Evolutionary conservation across 768 basidiomycete species (phyloP), one percentile per base, ranked within the genome.

Genomic region (Galerina marginata): DNA sequence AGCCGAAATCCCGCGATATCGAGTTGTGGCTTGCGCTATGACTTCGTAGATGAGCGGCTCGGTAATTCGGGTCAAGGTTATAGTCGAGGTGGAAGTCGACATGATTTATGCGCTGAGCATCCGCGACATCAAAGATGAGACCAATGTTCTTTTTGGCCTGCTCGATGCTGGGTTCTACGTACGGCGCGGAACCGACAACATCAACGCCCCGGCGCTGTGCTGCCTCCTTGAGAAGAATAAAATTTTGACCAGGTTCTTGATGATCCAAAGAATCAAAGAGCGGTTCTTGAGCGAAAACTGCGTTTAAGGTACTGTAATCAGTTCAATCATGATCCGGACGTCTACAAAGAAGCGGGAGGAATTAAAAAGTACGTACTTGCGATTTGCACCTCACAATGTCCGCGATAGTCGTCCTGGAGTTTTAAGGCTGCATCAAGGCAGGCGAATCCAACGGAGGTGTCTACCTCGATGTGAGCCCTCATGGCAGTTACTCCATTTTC

Each of bases 41-140:
- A 87, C 79, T 67, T 82, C 78, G 74, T 83, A 83, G 23, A 87
- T 81, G 62, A 88, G 81, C 36, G 84, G 84, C 62, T 84, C 78
- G 48, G 77, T n/a, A 68, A 33, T 68, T 67, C 14, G 77, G 71
- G 69, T 88, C 81, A 49, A 89, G 75, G 74, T 84, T 88, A 72
- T 86, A 88, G 73, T 89, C 87, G 33, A 89, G 79, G 71, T 90
- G 88, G 67, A 89, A 89, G 68, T 89, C 88, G 44, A 81, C 78
- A 61, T 84, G 66, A 52, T 63, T 81, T 20, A 81, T 71, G 16
- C 66, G 65, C 44, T 69, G 70, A 43, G 67, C 67, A 49, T 71
- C 65, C 9, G 85, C 83, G 53, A 84, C 74, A 38, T 81, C 74
- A 68, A 89, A 75, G 47, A 88, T 71, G 61, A 82, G 77, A 23